Base-by-base conservation (phyloP, 208 protist species). In the Porcisia deanei region DNA sequence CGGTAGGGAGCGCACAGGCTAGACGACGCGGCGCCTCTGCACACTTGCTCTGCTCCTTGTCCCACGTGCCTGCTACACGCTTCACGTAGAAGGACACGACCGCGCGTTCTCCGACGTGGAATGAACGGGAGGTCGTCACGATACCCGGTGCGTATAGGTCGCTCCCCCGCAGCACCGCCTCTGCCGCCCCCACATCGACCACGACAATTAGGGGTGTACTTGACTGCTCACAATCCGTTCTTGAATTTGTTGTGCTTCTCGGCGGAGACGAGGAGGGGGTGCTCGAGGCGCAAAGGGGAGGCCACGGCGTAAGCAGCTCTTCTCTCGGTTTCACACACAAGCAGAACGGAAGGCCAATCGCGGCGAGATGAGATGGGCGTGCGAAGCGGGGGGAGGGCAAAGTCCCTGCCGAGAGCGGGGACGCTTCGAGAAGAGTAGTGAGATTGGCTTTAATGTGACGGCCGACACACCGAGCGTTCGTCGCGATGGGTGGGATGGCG, bases 151-250 rank as follows among this genome's bases (percentile, higher is more conserved):
- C 84, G 67, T 92, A 98, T 20, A 97, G 88, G 78, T 98, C 83
- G 65, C 88, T 91, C 22, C 95, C 94, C 3, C 95, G 90, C 45
- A 98, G 81, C 43, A 98, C 91, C 43, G 95, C 93, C 78, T 98
- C 94, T 47, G 87, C 95, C 59, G 93, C 97, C 34, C 85, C 73
- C 9, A 64, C 68, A 73, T 97, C 88, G 20, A 98, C 93, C 12
- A 97, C 84, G 58, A 96, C 83, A 37, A 84, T 66, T 45, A 71
- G 63, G 20, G 63, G 37, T 52, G 20, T 67, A 49, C 63, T 52
- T 8, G 63, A 43, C 22, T 47, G 63, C 37, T 52, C 14, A 34
- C 63, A 20, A 67, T n/a, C 47, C 41, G 20, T 34, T 52, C 10
- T 39, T 52, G 41, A 14, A 22, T 52, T 34, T 54, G n/a, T 37